Base-by-base conservation (phyloP, 352 stramenopile genomes). In the Phytophthora sp. region DNA sequence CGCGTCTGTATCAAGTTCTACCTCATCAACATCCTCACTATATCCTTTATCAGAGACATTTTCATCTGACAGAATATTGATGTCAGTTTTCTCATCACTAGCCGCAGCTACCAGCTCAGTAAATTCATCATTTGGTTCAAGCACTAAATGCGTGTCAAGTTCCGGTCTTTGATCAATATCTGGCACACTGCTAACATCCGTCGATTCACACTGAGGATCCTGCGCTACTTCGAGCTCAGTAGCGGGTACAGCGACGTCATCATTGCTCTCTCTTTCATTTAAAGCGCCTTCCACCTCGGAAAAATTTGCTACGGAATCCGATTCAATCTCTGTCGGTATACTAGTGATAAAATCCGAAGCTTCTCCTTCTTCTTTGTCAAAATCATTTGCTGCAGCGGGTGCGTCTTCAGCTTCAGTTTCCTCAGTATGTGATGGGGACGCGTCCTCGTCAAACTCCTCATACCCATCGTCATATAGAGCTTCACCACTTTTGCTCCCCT, bases 381-480 rank as follows among this genome's bases (percentile, higher is more conserved):
- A 27, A 42, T 7, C 9, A 33, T 51, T 42, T 20, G 20, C 31
- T 41, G 16, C 31, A 27, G n/a, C 18, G 26, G 26, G 30, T 20
- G 21, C 36, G 27, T 64, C 41, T 36, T 52, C 47, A 23, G 24
- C 24, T 24, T 56, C 46, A 3, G 23, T 15, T 12, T 66, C 54
- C 47, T 61, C 61, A 24, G 16, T 46, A 12, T 49, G 50, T 29
- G 47, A 18, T 41, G 36, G n/a, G n/a, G n/a, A 21, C 2, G 61
- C 60, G 24, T 74, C 68, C 2, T 75, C 65, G 36, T 76, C 74
- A 54, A 77, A 79, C 11, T 74, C 69, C 35, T 64, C 56, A 16
- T 69, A 70, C 9, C 53, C 65, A 41, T 83, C 76, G 15, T 80
- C 66, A 18, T 80, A 79, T 4, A 81, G 49, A 4, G 76, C 69